Base-by-base conservation (phyloP, 805 yeast genomes). In the Myxozyma melibiosi region DNA sequence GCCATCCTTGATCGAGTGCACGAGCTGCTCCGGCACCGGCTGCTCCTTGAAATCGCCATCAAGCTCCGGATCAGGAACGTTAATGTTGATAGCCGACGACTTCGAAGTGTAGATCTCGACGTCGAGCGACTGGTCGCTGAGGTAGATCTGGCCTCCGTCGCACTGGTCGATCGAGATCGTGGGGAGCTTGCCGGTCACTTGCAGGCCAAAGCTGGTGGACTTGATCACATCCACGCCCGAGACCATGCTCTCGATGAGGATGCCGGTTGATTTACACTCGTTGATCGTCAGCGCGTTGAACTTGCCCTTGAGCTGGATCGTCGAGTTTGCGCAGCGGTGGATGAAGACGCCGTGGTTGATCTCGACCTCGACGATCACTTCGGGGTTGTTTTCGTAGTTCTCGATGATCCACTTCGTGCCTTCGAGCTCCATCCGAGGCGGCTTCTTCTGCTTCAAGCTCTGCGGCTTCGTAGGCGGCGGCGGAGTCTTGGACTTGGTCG, bases 401-500 rank as follows among this genome's bases (percentile, higher is more conserved):
- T 90, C 90, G 53, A 94, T 76, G 64, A 87, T 76, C 99, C 99
- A 94, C 67, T 89, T 86, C 59, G 89, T 86, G 68, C 90, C 97
- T 14, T 82, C 78, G 53, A 94, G 78, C 71, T 90, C 96, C 68
- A 82, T 85, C 38, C 75, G 73, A 11, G 81, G 73, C 57, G 86
- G 83, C 61, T 78, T 81, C 64, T 76, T 83, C 42, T 45, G 33
- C 70, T 53, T 77, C 61, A 90, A 75, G 37, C 80, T 77, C 6
- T 81, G 72, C 47, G 96, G 96, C 69, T 90, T 90, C 78, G 85
- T 88, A 57, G 97, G 96, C 38, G 96, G 96, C 45, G 79, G 76
- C 13, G 61, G 57, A n/a, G 53, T 43, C 28, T 79, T 78, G 20
- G 42, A 16, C 46, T 45, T 45, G 4, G 64, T 25, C 2, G 51